Base-by-base conservation (phyloP, 805 yeast genomes). In the Kuraishia floccosa region DNA sequence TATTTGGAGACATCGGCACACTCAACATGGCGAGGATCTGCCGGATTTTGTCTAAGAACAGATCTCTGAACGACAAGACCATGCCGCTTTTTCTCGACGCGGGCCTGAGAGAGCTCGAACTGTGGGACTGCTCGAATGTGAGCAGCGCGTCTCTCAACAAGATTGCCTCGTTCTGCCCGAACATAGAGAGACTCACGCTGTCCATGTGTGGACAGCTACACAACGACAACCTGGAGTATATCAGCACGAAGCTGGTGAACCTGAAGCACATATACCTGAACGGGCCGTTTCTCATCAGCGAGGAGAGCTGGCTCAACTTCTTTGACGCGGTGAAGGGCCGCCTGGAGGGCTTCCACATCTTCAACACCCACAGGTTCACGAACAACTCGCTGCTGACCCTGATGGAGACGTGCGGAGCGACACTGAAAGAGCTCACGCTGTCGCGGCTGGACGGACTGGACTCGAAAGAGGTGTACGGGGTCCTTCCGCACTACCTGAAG, bases 191-290 rank as follows among this genome's bases (percentile, higher is more conserved):
- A 1, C 50, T 91, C 27, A 77, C 77, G 0, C 57, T 91, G 27
- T 73, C 75, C 35, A 89, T 87, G 96, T 89, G 97, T 60, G 98
- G 98, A 4, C 87, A 82, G 42, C 56, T 91, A 25, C 85, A 80
- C 42, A 82, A 82, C 47, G 86, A 78, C 39, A 78, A 80, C 35
- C 50, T 91, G 35, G 47, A 60, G 12, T 80, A 84, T 47, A 72
- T 68, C 37, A 66, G 71, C 4, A 57, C 71, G 7, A 76, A 82
- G 38, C 58, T 89, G 25, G 55, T 56, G 0, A 53, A 67, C 19
- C 58, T 91, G 28, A 59, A 51, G 11, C 60, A 69, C 10, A 34
- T 89, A 6, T 58, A 67, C n/a, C 55, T 91, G 23, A 87, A 89
- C 51, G 99, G 99, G 0, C 85, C 96, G 0, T 91, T 91, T 48